A percentile compares a stretch with the other conserved stretches of the same genome.
Conservation (phyloP, 1,284 basidiomycete species). For the Coniferiporia sulphurascens region DNA sequence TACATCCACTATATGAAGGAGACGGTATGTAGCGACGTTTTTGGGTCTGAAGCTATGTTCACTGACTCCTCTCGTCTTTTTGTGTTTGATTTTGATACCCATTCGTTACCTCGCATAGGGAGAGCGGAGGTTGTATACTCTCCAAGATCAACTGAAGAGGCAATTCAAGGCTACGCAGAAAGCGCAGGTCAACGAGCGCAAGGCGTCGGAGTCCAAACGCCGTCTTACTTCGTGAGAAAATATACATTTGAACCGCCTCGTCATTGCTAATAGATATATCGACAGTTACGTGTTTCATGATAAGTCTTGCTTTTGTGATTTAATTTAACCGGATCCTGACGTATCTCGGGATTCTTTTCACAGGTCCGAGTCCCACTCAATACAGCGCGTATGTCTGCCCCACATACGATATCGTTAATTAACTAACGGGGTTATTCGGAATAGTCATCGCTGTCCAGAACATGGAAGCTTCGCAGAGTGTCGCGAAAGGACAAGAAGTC, state of each 20-base stretch:
- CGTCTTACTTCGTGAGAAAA: conserved; percentile 69
- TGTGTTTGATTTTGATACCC: too few species aligned
- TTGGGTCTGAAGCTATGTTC: background rate
- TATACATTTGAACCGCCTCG: too few species aligned
- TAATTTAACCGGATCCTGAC: conserved; percentile 7
- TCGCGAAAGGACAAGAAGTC: conserved; percentile 29
- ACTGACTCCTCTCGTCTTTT: background rate
- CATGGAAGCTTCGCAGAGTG: conserved; percentile 33
- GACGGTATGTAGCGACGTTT: conserved; percentile 29
- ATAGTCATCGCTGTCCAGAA: conserved; percentile 43
- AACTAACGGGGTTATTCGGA: background rate
- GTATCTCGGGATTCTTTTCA: conserved; percentile 28
- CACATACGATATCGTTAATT: background rate
- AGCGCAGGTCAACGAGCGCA: conserved; percentile 80
- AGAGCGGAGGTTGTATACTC: conserved; percentile 55
- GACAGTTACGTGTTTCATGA: conserved; percentile 73
- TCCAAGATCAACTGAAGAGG: conserved; percentile 70
- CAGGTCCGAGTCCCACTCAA: conserved; percentile 90
- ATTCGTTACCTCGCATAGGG: conserved; percentile 28
- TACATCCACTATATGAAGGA: conserved; percentile 54
- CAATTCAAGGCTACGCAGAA: conserved; percentile 77
- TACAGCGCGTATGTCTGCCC: conserved; percentile 64
- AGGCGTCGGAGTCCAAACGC: conserved; percentile 74
- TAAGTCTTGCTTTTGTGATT: conserved; percentile 31
- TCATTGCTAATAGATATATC: background rate